Percentiles rank a stretch among this genome's conserved stretches.
These are phyloP conservation scores for Aureobasidium sp. DNA, from an alignment of 2,329 filamentous ascomycete species.

Conservation along the genomic window DNA sequence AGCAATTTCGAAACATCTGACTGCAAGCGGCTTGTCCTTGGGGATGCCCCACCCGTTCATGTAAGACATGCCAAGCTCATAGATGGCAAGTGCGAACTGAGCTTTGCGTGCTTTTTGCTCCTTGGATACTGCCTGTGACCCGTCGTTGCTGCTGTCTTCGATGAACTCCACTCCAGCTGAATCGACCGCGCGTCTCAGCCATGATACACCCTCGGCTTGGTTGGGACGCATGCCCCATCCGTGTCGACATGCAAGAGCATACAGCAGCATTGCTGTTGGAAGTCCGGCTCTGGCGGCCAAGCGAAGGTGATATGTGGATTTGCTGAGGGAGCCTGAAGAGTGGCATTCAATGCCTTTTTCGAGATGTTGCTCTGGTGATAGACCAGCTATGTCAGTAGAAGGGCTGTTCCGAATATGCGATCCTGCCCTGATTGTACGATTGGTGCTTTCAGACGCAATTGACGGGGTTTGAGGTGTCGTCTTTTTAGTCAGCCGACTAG, in stretches of 20 bases:
- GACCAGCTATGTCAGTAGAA: conserved; percentile 45
- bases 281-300: conserved; percentile 79
- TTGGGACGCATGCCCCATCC: conserved; percentile 97
- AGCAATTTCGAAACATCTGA: conserved; percentile 94
- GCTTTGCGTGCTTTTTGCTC: conserved; percentile 78
- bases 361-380: conserved; percentile 81
- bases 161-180: conserved; percentile 74
- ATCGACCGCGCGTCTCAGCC: conserved; percentile 87
- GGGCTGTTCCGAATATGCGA: conserved; percentile 33
- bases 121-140: conserved; percentile 23
- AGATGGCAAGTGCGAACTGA: conserved; percentile 91
- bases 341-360: conserved; percentile 85
- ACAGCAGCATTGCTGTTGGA: conserved; percentile 91
- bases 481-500: conserved; percentile 8
- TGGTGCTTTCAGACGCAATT: conserved; percentile 32
- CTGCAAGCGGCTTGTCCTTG: conserved; percentile 78
- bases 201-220: conserved; percentile 80
- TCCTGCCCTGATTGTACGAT: conserved; percentile 36
- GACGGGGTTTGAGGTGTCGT: conserved; percentile 26
- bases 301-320: conserved; percentile 93
- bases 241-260: conserved; percentile 88
- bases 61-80: conserved; percentile 92
- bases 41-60: conserved; percentile 98
- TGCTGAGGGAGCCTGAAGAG: conserved; percentile 76
- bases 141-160: conserved; percentile 60